Percentiles rank a stretch among this genome's conserved stretches.
phyloP scores from a whole-genome alignment of 176 grass and related monocot species.

The Canna indica region DNA sequence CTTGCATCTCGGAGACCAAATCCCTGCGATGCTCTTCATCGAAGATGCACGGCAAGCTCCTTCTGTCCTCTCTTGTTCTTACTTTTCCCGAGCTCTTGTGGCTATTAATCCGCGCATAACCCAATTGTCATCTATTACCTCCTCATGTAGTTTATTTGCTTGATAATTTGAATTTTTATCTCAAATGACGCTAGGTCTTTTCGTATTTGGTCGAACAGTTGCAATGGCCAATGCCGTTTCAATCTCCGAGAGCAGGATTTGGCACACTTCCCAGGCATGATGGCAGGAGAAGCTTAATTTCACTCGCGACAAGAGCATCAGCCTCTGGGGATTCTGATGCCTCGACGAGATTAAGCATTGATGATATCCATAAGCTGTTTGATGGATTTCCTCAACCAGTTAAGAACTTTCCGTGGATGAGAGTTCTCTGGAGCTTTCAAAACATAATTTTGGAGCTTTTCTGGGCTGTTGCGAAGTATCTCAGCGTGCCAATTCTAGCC shows the following conservation, averaged over 20 bases:
- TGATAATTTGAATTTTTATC: not conserved
- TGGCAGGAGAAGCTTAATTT: not conserved
- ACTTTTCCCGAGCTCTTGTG: not conserved
- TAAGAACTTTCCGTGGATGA: constrained; percentile 23
- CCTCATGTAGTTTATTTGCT: no score
- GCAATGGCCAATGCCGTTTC: not conserved
- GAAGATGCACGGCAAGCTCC: constrained; percentile 1
- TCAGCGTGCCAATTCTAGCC: constrained; percentile 13
- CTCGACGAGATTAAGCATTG: not conserved
- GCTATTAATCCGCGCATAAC: not conserved
- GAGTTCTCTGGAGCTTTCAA: constrained; percentile 12
- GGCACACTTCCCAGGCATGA: not conserved
- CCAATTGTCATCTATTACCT: not conserved
- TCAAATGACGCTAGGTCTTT: not conserved
- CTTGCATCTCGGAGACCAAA: not conserved
- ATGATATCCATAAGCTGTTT: constrained; percentile 3
- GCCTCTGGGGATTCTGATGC: constrained; percentile 3
- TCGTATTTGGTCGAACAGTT: not conserved
- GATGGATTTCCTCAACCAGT: constrained; percentile 21
- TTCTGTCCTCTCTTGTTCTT: not conserved
- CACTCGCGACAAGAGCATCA: not conserved
- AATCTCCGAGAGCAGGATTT: not conserved
- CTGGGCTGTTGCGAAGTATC: constrained; percentile 11
- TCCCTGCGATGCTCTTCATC: not conserved
- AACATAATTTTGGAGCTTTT: constrained; percentile 12